These are phyloP conservation scores for Salvia rosmarinus DNA, from an alignment of 257 asterid genomes.

Conservation along the genomic window DNA sequence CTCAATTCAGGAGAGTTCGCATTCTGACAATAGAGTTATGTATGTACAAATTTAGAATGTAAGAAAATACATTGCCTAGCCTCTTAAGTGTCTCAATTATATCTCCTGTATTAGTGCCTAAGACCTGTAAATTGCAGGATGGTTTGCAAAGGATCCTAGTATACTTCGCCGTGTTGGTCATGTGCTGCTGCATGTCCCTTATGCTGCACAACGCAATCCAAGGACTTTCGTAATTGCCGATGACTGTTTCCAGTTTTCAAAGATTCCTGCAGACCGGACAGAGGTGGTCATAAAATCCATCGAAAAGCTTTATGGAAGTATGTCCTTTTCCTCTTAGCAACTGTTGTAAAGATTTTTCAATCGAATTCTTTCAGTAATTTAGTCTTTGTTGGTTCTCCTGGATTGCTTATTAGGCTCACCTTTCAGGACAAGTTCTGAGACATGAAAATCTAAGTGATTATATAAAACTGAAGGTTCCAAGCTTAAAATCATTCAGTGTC, in stretches of 20 bases:
- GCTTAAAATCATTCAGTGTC: constrained; percentile 55
- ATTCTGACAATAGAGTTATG: constrained; percentile 2
- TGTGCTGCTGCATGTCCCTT: constrained; percentile 84
- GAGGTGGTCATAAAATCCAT: constrained; percentile 68
- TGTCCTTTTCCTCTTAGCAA: constrained; percentile 37
- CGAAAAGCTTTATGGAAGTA: constrained; percentile 91
- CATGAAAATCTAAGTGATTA: constrained; percentile 78
- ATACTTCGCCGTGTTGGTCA: constrained; percentile 92
- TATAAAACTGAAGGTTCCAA: constrained; percentile 75
- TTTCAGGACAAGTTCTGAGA: constrained; percentile 89
- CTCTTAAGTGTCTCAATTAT: constrained; percentile 18
- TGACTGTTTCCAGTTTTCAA: constrained; percentile 72
- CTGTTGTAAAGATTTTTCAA: neutral
- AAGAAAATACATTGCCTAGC: constrained; percentile 12
- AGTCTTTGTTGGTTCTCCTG: constrained; percentile 27
- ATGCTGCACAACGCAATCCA: constrained; percentile 69
- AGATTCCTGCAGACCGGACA: constrained; percentile 60
- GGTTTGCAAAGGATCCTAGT: constrained; percentile 89
- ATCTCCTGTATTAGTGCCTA: constrained; percentile 14
- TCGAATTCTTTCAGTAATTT: constrained; percentile 12
- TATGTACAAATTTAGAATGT: neutral
- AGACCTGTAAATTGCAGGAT: constrained; percentile 60
- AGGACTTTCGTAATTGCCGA: constrained; percentile 79
- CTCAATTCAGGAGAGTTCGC: neutral
- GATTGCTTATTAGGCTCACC: constrained; percentile 38